A percentile compares a stretch with the other conserved stretches of the same genome.
These are phyloP conservation scores for Harringtonia aguacate DNA, from an alignment of 2,329 filamentous ascomycete species.

Conservation along the genomic window DNA sequence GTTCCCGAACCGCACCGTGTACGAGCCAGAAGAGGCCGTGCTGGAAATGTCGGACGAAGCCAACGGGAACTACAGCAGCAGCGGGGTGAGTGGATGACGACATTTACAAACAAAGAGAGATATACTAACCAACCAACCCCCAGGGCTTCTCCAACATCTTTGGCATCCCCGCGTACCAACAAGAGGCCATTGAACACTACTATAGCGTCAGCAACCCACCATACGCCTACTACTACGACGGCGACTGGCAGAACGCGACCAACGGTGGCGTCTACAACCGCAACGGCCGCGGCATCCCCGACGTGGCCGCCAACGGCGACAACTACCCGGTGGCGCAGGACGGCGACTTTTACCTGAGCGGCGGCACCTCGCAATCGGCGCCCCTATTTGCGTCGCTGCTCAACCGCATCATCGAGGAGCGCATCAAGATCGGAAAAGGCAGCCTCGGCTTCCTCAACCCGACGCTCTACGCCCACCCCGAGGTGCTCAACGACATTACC, in stretches of 20 bases:
- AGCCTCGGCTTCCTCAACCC: constrained; percentile 25
- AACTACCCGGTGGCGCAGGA: constrained; percentile 4
- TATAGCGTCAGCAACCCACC: constrained; percentile 1
- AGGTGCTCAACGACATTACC: constrained; percentile 19
- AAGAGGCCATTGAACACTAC: constrained; percentile 4
- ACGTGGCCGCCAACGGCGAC: constrained; percentile 13
- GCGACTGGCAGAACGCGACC: constrained; percentile 5
- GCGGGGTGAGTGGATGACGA: not conserved
- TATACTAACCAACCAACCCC: no score
- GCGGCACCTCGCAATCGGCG: constrained; percentile 20
- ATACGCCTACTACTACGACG: constrained; percentile 29
- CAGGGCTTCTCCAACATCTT: constrained; percentile 35
- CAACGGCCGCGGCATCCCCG: constrained; percentile 13
- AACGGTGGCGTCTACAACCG: constrained; percentile 14
- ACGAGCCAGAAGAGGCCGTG: constrained; percentile 12
- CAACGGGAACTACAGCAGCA: constrained; percentile 1
- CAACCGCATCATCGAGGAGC: constrained; percentile 44
- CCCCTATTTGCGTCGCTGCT: constrained; percentile 46
- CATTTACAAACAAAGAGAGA: no score
- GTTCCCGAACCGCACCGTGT: constrained; percentile 22
- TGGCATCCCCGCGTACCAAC: constrained; percentile 28
- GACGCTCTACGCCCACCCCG: constrained; percentile 16
- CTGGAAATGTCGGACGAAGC: not conserved
- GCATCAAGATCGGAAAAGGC: constrained; percentile 35
- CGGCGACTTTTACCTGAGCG: constrained; percentile 1